Evolutionary conservation across 1,284 basidiomycete species (phyloP).

Genomic region (Marasmius tenuissimus): DNA sequence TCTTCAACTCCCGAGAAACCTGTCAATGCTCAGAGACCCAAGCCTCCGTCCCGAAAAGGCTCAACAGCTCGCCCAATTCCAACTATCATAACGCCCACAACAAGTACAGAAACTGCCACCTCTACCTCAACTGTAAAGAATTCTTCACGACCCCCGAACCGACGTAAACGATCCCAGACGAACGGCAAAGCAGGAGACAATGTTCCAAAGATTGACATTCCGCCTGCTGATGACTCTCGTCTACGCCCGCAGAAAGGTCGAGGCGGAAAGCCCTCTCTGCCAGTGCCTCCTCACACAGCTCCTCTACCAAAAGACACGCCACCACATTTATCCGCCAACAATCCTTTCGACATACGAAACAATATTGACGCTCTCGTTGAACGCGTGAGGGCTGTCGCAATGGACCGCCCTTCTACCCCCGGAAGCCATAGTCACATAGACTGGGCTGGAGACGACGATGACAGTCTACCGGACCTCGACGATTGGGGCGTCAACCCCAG

Average conservation of each 20-base stretch:
- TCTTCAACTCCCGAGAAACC: slow-evolving; percentile 1
- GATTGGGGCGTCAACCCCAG: slow-evolving; percentile 72
- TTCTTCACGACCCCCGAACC: slow-evolving; percentile 36
- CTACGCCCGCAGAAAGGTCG: slow-evolving; percentile 27
- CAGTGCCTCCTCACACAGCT: slow-evolving; percentile 30
- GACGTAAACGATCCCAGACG: slow-evolving; percentile 40
- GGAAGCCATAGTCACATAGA: slow-evolving; percentile 74
- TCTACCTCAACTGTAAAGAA: slow-evolving; percentile 27
- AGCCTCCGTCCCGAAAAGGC: slow-evolving; percentile 26
- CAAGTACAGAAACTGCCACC: slow-evolving; percentile 24
- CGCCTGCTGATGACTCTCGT: slow-evolving; percentile 26
- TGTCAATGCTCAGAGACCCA: slow-evolving; percentile 2
- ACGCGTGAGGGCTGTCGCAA: slow-evolving; percentile 66
- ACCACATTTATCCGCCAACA: slow-evolving; percentile 49
- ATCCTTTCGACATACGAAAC: slow-evolving; percentile 49
- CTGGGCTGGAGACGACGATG: slow-evolving; percentile 84
- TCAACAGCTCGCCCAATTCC: slow-evolving; percentile 33
- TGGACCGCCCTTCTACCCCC: slow-evolving; percentile 67
- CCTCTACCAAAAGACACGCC: slow-evolving; percentile 53
- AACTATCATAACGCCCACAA: slow-evolving; percentile 27
- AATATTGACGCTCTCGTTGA: slow-evolving; percentile 73
- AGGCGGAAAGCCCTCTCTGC: slow-evolving; percentile 24
- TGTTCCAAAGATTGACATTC: slow-evolving; percentile 29
- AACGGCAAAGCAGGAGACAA: slow-evolving; percentile 16
- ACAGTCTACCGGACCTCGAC: slow-evolving; percentile 75